Evolutionary conservation across 2,329 filamentous ascomycete species (phyloP).

Genomic region (Lasiodiplodia hormozganensis): DNA sequence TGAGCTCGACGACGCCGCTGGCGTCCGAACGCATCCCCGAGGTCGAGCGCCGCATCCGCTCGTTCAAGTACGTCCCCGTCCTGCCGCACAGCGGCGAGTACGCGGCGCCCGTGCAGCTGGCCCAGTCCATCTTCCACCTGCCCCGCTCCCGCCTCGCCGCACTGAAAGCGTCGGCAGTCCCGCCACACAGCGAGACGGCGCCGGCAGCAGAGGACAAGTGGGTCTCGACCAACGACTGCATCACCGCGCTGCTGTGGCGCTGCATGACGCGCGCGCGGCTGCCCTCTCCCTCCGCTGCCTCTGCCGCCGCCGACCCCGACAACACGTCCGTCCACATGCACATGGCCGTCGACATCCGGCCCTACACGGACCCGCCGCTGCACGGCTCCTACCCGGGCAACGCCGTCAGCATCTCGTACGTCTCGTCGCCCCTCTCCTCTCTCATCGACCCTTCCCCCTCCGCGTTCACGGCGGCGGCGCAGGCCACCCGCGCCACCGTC

Average conservation of each 20-base stretch:
- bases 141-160: constrained; percentile 10
- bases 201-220: neutral
- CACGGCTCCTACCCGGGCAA: too few species aligned
- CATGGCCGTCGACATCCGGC: too few species aligned
- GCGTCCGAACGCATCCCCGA: neutral
- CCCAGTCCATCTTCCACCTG: neutral
- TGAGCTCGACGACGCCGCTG: neutral
- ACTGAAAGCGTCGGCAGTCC: constrained; percentile 32
- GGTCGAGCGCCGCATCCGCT: neutral
- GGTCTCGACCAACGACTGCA: neutral
- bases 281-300: neutral
- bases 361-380: too few species aligned
- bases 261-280: neutral
- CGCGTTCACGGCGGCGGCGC: too few species aligned
- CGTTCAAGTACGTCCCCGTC: constrained; percentile 32
- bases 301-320: too few species aligned
- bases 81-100: constrained; percentile 28
- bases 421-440: too few species aligned
- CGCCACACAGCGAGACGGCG: neutral
- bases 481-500: constrained; percentile 32
- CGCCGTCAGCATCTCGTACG: too few species aligned
- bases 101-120: constrained; percentile 30
- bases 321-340: too few species aligned
- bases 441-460: too few species aligned
- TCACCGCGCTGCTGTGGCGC: neutral